These are phyloP conservation scores for Volvariella volvacea DNA, from an alignment of 1,284 basidiomycete species.

Conservation along the genomic window DNA sequence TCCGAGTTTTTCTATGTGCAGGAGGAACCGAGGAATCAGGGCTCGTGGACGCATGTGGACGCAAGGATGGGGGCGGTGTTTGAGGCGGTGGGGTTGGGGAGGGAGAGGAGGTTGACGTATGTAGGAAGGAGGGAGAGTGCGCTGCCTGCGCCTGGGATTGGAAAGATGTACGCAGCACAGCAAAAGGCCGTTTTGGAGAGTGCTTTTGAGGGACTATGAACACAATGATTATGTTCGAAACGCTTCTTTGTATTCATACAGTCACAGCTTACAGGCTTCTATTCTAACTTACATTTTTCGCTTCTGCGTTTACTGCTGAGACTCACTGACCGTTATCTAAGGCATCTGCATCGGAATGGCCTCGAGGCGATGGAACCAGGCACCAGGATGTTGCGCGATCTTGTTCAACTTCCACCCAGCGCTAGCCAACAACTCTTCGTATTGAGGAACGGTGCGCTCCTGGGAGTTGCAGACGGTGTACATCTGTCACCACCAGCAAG, in stretches of 20 bases:
- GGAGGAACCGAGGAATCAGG: conserved; percentile 86
- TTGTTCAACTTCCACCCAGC: conserved; percentile 19
- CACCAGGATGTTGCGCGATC: conserved; percentile 8
- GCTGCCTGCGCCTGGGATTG: conserved; percentile 75
- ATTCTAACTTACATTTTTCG: no score
- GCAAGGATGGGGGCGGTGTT: conserved; percentile 51
- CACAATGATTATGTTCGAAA: no score
- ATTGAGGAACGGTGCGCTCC: conserved; percentile 19
- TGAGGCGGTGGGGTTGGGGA: conserved; percentile 25
- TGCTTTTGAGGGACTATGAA: conserved; percentile 46
- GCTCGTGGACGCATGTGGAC: conserved; percentile 65
- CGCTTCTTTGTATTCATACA: no score
- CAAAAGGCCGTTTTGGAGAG: conserved; percentile 52
- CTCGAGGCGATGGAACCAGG: conserved; percentile 15
- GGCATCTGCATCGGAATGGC: conserved; percentile 15
- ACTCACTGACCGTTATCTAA: no score
- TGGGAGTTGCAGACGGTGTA: conserved; percentile 17
- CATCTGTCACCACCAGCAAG: conserved; percentile 16
- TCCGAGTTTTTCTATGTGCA: conserved; percentile 68
- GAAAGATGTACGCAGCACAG: conserved; percentile 60
- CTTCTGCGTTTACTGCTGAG: no score
- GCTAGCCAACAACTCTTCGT: conserved; percentile 14
- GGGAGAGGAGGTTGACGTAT: conserved; percentile 36
- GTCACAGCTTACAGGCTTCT: no score
- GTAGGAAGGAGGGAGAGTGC: conserved; percentile 66